Base-by-base conservation (phyloP, 1,284 basidiomycete species). In the Leccinum colubrinum region DNA sequence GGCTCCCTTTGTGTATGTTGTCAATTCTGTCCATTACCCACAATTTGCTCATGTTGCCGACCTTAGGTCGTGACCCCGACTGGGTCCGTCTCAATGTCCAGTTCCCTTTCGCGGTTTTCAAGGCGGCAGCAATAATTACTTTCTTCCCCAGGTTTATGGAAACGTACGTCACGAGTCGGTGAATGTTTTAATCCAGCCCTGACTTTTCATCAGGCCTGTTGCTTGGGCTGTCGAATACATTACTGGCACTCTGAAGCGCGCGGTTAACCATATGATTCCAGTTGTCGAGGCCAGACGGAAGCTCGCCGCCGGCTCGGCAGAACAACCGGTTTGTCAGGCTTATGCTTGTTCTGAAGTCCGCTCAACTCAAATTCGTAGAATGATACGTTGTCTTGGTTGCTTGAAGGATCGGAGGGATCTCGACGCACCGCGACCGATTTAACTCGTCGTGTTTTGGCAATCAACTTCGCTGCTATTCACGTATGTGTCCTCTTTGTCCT, bases 391-490 rank as follows among this genome's bases (percentile, higher is more conserved):
- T 71, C 70, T 58, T 84, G 80, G 82, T 62, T 83, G 11, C 71
- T 83, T 59, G 77, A 82, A 43, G 72, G 69, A 8, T 70, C 76
- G 1, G 67, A 73, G 6, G 72, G 70, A 6, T 8, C 67, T 71
- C 20, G 73, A 76, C 55, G 70, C 63, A 3, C 39, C 66, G 57
- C 74, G 0, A 64, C 67, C 20, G 69, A 71, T 4, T 58, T 83
- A n/a, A 71, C 75, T 0, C 65, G 64, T 9, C 71, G 74, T 27
- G 39, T 81, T 4, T 66, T 82, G 6, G 39, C 66, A 0, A 39
- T 79, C 56, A 80, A 79, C 60, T 78, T 83, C 56, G 77, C 77
- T 0, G 76, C 79, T 3, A 75, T 81, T 15, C 79, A 82, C 33
- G 67, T 71, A 55, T 9, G 66, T 39, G 12, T 12, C 7, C 2